These are phyloP conservation scores for Kalmusia sp. DNA, from an alignment of 2,329 filamentous ascomycete species.

Conservation along the genomic window DNA sequence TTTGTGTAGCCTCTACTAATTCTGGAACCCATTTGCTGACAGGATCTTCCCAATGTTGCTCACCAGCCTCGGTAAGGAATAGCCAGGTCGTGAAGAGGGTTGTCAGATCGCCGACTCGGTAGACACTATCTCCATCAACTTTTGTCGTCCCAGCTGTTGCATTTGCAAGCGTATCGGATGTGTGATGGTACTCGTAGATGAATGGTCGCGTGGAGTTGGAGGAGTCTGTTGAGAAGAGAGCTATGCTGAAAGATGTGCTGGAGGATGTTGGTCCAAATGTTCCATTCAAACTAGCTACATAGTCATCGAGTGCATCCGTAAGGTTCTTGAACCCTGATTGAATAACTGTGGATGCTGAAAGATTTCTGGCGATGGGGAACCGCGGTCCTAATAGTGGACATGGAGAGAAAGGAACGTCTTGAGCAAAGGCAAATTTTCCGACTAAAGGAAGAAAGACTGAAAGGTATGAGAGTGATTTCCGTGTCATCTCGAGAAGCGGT, in stretches of 20 bases:
- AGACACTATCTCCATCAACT: constrained; percentile 51
- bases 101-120: constrained; percentile 49
- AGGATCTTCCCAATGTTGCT: constrained; percentile 43
- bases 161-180: constrained; percentile 44
- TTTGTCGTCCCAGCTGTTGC: constrained; percentile 35
- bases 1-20: constrained; percentile 15
- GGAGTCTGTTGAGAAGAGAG: constrained; percentile 19
- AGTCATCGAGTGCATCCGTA: constrained; percentile 17
- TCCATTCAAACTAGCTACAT: constrained; percentile 11
- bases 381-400: constrained; percentile 26
- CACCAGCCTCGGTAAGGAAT: constrained; percentile 43
- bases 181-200: constrained; percentile 32
- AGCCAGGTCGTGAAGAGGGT: constrained; percentile 49
- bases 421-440: not conserved
- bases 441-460: not conserved
- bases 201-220: constrained; percentile 9
- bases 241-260: constrained; percentile 20
- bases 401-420: constrained; percentile 12
- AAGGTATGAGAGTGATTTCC: not conserved
- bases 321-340: constrained; percentile 20
- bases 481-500: not conserved
- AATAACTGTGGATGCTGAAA: constrained; percentile 8
- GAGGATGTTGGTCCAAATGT: constrained; percentile 15
- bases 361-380: constrained; percentile 14
- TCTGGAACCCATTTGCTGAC: constrained; percentile 36